Evolutionary conservation across 371 early-diverging fungal species (phyloP).

Genomic region (Dichotomocladium elegans): DNA sequence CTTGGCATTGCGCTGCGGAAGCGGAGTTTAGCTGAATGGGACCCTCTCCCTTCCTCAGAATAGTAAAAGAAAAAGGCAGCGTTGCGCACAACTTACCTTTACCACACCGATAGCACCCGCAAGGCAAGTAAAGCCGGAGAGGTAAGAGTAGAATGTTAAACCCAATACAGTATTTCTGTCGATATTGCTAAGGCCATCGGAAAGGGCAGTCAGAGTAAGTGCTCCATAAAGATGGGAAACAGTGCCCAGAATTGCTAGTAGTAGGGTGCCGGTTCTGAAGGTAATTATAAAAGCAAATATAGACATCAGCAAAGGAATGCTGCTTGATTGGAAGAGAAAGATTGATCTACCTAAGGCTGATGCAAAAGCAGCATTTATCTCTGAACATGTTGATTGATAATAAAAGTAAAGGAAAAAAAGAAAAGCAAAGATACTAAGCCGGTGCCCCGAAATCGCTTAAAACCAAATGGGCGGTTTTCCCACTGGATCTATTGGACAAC

Average conservation of each 20-base stretch:
- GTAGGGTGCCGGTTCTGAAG: slow-evolving; percentile 33
- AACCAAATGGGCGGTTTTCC: no score
- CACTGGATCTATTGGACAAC: no score
- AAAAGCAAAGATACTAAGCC: no score
- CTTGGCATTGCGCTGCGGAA: slow-evolving; percentile 34
- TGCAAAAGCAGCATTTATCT: slow-evolving; percentile 39
- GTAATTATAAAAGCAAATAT: neutral
- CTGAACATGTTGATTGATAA: neutral
- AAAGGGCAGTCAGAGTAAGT: slow-evolving; percentile 24
- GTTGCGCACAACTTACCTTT: slow-evolving; percentile 21
- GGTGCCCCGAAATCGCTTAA: no score
- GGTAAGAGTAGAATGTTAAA: slow-evolving; percentile 31
- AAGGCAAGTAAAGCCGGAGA: slow-evolving; percentile 33
- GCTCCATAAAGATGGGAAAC: slow-evolving; percentile 31
- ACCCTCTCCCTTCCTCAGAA: neutral
- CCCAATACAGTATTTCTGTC: slow-evolving; percentile 31
- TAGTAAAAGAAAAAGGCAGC: neutral
- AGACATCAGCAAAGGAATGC: neutral
- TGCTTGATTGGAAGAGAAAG: neutral
- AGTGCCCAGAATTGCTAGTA: slow-evolving; percentile 32
- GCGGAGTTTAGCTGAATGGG: no score
- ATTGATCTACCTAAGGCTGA: slow-evolving; percentile 22
- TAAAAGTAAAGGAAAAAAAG: no score
- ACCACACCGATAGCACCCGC: slow-evolving; percentile 39
- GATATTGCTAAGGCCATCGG: slow-evolving; percentile 24